Evolutionary conservation across 208 protist species (phyloP), one percentile per base, ranked within the genome.

Genomic region (Angomonas desouzai): DNA sequence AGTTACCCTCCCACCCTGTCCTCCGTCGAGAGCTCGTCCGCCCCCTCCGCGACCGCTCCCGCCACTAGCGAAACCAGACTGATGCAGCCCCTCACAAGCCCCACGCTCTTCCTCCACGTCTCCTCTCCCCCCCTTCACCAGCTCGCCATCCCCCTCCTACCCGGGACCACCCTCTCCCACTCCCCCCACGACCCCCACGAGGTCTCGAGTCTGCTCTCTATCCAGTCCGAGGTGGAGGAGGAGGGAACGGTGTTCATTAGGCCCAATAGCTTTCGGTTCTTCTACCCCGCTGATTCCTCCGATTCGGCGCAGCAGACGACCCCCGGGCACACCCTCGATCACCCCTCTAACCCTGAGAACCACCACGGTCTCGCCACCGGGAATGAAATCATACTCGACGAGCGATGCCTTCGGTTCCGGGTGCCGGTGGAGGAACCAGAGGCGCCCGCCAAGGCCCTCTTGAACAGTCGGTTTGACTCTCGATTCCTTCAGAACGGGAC

Each of bases 171-270:
- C 36, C 36, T 40, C 36, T 27, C 45, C 20, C 20, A 3, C 4
- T 16, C 45, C 45, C 18, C 20, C n/a, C 18, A 51, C 20, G 18
- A 51, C 9, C 9, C 10, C 6, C 3, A 6, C 3, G 23, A 57
- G 11, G 11, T 29, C 3, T 29, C 51, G 4, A 72, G 55, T 45
- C 33, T 73, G 25, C 57, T 73, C 33, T 57, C 61, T 2, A 38
- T 73, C 7, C 38, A 73, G 30, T 73, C 68, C 0, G 57, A 70
- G 11, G 66, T 40, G 2, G 57, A 64, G 30, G 66, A 63, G 51
- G 51, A 16, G 22, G 51, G 11, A 3, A 20, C 51, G 16, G 23
- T 57, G 16, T 36, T 34, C 28, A 34, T 57, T 57, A 16, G 30
- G 51, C 11, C n/a, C 6, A 11, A 57, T n/a, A 28, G 16, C 20